Evolutionary conservation across 202 grass and related monocot genomes (phyloP), one percentile per base, ranked within the genome.

Genomic region (Brachypodium distachyon): DNA sequence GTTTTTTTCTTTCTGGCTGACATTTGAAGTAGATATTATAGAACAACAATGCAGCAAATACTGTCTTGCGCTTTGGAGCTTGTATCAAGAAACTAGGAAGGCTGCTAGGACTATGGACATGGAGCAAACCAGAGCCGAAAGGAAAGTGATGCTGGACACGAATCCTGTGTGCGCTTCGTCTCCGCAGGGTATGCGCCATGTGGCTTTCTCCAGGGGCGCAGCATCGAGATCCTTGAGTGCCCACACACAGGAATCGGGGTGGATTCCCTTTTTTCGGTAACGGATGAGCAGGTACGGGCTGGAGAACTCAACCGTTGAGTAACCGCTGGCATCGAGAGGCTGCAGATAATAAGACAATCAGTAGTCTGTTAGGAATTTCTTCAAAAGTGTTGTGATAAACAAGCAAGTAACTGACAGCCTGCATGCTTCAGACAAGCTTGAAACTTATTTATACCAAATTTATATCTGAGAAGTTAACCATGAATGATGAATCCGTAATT

Each of bases 111-210:
- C 85, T 49, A 93, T 77, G 59, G 77, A 87, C 32, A 98, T 43
- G 59, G 96, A 88, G 67, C 85, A 94, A 27, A 88, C 31, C 39
- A 98, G 74, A 76, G 96, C 91, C 0, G 82, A 85, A 73, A 90
- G 54, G 65, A 95, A 98, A 34, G 89, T 98, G 40, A 89, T 13
- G 64, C 37, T 34, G 70, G 86, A 84, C 17, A 88, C 86, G 69
- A 88, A 79, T 25, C 53, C 76, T 31, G 34, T 48, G 49, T 92
- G 91, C 11, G 74, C 80, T 71, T 88, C 38, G 27, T 87, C 82
- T 50, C 91, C 91, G 38, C 91, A 90, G 33, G 96, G 96, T 67
- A 95, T 43, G 11, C 34, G 70, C 91, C 91, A 98, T 23, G 17
- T 18, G 17, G 85, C 42, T 64, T 60, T 83, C 25, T 76, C 83